Base-by-base conservation (phyloP, 2,329 filamentous ascomycete species). In the Exserohilum turcica region DNA sequence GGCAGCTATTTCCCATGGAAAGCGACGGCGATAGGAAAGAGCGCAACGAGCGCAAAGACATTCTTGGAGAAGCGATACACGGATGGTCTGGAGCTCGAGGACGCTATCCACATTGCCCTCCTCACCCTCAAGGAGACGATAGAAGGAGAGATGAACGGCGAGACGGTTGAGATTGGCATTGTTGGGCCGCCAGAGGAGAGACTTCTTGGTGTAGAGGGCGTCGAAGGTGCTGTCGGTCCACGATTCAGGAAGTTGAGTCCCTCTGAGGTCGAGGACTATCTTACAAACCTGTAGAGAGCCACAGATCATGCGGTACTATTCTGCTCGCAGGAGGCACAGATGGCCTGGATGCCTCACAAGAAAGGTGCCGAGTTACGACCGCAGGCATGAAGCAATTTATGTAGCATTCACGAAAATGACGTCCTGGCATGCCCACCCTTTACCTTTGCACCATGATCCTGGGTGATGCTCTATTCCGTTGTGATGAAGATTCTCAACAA, bases 1-100 rank as follows among this genome's bases (percentile, higher is more conserved):
- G 94, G 94, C 65, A 96, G 91, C 76, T 99, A 99, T 76, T 99
- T 97, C 76, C 94, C 94, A 3, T 99, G 94, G 94, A 99, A 99
- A 83, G 94, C 94, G 36, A 99, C 94, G 43, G 94, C 94, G 46
- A 99, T 99, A 72, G 94, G 94, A 72, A 99, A 99, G 86, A 96
- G 92, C 73, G 94, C 94, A 47, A 96, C 94, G 35, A 96, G 92
- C 70, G 94, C 94, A 50, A 99, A 99, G 86, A 99, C 94, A 0
- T 99, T 99, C 81, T 79, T 99, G 74, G 94, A 99, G 84, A 99
- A 99, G 87, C 84, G 94, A 78, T 99, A 97, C 80, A 97, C 92
- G 4, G 94, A 99, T 74, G 92, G 92, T 35, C 79, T 99, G 72
- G 94, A 99, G 83, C 82, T 99, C 60, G 94, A 99, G 79, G 94